Evolutionary conservation across 73 alveolate genomes (phyloP).

Genomic region (Tetrahymena thermophila): DNA sequence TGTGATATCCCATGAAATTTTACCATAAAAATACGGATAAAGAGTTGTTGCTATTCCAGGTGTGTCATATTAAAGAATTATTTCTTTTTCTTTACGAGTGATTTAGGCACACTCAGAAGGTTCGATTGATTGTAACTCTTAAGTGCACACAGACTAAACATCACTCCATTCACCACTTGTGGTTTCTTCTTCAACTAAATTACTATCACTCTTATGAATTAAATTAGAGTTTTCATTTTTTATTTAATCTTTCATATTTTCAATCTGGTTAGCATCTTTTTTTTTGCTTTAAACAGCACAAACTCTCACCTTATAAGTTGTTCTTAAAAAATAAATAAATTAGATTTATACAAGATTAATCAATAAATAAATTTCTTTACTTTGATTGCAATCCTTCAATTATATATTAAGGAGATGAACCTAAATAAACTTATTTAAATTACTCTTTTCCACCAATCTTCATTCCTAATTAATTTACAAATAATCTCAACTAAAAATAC

Average conservation of each 20-base stretch:
- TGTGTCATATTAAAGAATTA: background rate
- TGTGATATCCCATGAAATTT: background rate
- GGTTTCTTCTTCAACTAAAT: background rate
- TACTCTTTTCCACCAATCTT: background rate
- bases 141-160: background rate
- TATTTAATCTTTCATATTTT: background rate
- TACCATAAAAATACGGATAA: background rate
- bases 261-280: background rate
- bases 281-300: background rate
- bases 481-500: too few relatives aligned
- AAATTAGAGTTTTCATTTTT: background rate
- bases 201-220: background rate
- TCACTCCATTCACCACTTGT: background rate
- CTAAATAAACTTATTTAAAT: background rate
- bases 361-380: background rate
- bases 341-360: background rate
- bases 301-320: background rate
- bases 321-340: background rate
- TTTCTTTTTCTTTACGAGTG: background rate
- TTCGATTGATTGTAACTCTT: background rate
- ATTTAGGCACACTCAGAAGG: background rate
- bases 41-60: background rate
- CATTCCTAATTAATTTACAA: background rate
- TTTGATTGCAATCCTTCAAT: background rate
- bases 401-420: background rate